Base-by-base conservation (phyloP, 23 red algal genomes). In the Gracilaria vermiculophylla region DNA sequence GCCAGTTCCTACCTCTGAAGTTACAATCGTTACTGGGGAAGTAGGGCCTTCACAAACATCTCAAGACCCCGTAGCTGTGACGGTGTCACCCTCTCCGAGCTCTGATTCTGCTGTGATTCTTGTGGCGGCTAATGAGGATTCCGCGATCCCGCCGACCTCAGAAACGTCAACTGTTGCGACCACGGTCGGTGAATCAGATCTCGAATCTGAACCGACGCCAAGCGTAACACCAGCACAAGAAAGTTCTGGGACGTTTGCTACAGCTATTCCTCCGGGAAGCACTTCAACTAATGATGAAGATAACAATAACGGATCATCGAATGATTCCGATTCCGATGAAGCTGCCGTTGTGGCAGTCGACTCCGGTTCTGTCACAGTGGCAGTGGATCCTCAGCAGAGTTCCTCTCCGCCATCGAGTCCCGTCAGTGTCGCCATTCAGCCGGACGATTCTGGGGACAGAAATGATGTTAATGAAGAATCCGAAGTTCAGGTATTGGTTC, bases 351-450 rank as follows among this genome's bases (percentile, higher is more conserved):
- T 64, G 58, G 58, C 58, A 16, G 29, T 64, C 29, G 58, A 16
- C 10, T 64, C 58, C 29, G 29, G 16, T 64, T 28, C 58, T 64
- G 29, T 13, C 12, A 34, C 29, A 35, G 2, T 64, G 8, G 25
- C 58, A 3, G 29, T 17, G 29, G 58, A 64, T 28, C 9, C 58
- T 64, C 29, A 64, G 29, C 29, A 3, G 35, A 64, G 8, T 13
- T 40, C 17, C 1, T 73, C 67, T 48, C 20, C 32, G 13, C 2
- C 67, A 73, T 40, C 67, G 17, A 47, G 28, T 24, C 67, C 67
- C 15, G 67, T 73, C 6, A 73, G 67, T 73, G 67, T 73, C 47
- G 67, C 42, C 25, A 73, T 73, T 39, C 37, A 36, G 13, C 67
- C 67, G 6, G 35, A 48, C 40, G 40, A 17, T 2, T 15, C 40